Conservation (phyloP, 805 yeast genomes). For the Candida ulmi region DNA sequence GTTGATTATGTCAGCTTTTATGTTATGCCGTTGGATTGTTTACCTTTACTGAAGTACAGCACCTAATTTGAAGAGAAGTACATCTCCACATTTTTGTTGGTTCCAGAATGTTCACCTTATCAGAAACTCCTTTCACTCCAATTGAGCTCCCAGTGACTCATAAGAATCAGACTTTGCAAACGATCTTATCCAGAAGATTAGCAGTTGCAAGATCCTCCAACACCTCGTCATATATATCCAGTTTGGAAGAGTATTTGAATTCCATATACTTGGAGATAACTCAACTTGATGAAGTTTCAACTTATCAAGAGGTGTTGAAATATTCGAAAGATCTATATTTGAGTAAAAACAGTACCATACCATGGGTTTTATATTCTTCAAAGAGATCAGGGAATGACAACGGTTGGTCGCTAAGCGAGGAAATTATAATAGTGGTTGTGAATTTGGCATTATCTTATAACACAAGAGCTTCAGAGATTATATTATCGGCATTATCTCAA, state of each 20-base stretch:
- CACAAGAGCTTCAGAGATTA: conserved; percentile 10
- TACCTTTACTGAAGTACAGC: no score
- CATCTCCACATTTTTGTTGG: no score
- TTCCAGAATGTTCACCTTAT: neutral
- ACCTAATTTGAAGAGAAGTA: no score
- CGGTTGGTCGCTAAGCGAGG: conserved; percentile 17
- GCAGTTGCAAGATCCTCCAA: neutral
- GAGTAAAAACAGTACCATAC: conserved; percentile 1
- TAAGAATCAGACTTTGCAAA: neutral
- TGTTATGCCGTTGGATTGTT: no score
- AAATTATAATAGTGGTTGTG: conserved; percentile 10
- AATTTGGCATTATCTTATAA: conserved; percentile 10
- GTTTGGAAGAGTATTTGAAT: conserved; percentile 8
- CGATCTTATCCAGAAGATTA: conserved; percentile 4
- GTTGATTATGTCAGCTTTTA: neutral
- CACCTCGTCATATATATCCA: conserved; percentile 5
- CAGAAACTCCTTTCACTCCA: neutral
- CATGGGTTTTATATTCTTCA: conserved; percentile 13
- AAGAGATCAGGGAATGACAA: neutral
- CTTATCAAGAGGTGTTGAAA: neutral
- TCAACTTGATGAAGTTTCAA: neutral
- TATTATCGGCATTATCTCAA: conserved; percentile 1
- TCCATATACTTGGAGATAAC: conserved; percentile 1
- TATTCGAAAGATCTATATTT: neutral
- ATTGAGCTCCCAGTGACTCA: neutral